Evolutionary conservation across 176 grass and related monocot genomes (phyloP), one percentile per base, ranked within the genome.

Genomic region (Neostapfia colusana): DNA sequence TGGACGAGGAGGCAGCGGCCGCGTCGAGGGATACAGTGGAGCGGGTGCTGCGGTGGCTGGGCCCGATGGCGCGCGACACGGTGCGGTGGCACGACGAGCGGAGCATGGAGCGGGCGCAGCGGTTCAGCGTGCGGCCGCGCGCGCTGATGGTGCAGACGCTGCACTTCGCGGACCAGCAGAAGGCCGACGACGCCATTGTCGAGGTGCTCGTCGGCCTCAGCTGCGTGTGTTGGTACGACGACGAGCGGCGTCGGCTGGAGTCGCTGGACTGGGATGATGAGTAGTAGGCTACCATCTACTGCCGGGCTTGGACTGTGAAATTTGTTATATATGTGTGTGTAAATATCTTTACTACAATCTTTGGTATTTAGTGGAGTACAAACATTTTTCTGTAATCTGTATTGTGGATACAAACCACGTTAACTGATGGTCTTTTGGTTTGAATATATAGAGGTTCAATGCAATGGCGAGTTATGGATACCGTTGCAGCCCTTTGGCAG

Each of bases 71-170:
- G 43, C 76, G 34, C 49, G 95, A 90, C 71, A 93, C 91, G 12
- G 63, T 85, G 79, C 84, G 86, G 65, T 97, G 91, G 91, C 85
- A 89, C 31, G 89, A 91, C 58, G 95, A 97, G 76, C 77, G 84
- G 45, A 81, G 86, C 45, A 89, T 97, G 84, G 95, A 97, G 28
- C 83, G 81, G 67, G 77, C 63, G 79, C 82, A 92, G 69, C 69
- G 91, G 65, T 97, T 97, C 85, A 53, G 77, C 75, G 79, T 72
- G 62, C 65, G 35, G 7, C 86, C 94, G 24, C 80, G 89, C 63
- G 83, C 51, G 59, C 23, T 86, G 7, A 77, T 80, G 80, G 77
- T 98, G 82, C 91, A 98, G 76, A 94, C 95, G 41, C 73, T 98
- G 57, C 95, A 94, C 79, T 92, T 98, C 57, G 89, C 95, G 0